phyloP scores from a whole-genome alignment of 2,329 filamentous ascomycete genomes.

The Penicillium griseofulvum region DNA sequence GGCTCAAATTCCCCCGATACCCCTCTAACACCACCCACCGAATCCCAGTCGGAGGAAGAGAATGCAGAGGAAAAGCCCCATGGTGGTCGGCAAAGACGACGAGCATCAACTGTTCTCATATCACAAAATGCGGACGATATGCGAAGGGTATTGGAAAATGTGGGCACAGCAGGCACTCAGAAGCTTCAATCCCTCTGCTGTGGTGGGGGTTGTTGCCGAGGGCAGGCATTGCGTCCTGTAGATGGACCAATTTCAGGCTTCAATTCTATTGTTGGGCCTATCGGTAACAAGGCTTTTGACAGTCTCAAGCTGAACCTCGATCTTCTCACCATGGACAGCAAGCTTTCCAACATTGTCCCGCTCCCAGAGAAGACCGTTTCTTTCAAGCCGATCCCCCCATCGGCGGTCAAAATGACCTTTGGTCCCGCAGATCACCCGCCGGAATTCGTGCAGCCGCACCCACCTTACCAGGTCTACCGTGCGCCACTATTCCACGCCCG shows the following conservation, averaged over 20 bases:
- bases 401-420: slow-evolving; percentile 31
- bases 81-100: slow-evolving; percentile 39
- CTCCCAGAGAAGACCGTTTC: slow-evolving; percentile 74
- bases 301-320: slow-evolving; percentile 75
- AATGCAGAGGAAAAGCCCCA: slow-evolving; percentile 16
- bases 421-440: slow-evolving; percentile 65
- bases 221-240: slow-evolving; percentile 53
- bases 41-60: slow-evolving; percentile 38
- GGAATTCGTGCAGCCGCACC: slow-evolving; percentile 87
- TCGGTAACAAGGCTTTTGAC: slow-evolving; percentile 81
- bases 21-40: slow-evolving; percentile 41
- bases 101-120: slow-evolving; percentile 51
- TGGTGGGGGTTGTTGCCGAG: slow-evolving; percentile 63
- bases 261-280: slow-evolving; percentile 52
- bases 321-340: slow-evolving; percentile 66
- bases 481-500: slow-evolving; percentile 82
- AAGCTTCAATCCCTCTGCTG: slow-evolving; percentile 63
- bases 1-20: slow-evolving; percentile 41
- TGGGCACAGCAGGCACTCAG: slow-evolving; percentile 53
- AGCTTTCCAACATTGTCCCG: slow-evolving; percentile 67
- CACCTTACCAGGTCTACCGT: slow-evolving; percentile 85
- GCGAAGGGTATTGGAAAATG: slow-evolving; percentile 55
- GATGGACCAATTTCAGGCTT: slow-evolving; percentile 39
- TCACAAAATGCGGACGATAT: slow-evolving; percentile 61
- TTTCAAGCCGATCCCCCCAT: slow-evolving; percentile 49